Evolutionary conservation across 192 early-diverging fungal species (phyloP), one percentile per base, ranked within the genome.

Genomic region (Backusella mclennaniae): DNA sequence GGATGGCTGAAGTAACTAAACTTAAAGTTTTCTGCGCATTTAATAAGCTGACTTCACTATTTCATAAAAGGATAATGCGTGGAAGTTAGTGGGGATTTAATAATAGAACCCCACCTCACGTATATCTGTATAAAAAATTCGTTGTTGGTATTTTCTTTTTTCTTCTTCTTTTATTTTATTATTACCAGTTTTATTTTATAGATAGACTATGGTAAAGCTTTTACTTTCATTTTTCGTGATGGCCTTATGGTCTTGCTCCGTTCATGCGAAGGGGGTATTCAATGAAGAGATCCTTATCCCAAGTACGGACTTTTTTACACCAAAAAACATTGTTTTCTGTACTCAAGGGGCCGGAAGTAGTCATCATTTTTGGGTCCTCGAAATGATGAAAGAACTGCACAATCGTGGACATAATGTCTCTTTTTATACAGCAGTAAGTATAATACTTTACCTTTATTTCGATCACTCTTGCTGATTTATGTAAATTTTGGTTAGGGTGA

Each of bases 341-440:
- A 46, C 12, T 14, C 29, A 41, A 38, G 68, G 68, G 3, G 53
- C 71, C 35, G 79, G 79, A 21, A 72, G 75, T 39, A 72, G 75
- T 6, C 79, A 80, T 44, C 59, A 35, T 11, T 74, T 70, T 23
- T 80, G 79, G 79, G 75, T 80, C 0, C 66, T 80, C 4, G 66
- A 67, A 26, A 80, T 80, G 35, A 26, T 73, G 33, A 66, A 80
- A 26, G 71, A 77, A 8, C 63, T 80, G 6, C 68, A 49, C 1
- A 19, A n/a, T 12, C 35, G 71, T 38, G 79, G 79, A 6, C 79
- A 80, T 67, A 75, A 73, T 26, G 35, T 73, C 3, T 73, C 71
- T n/a, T 76, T 76, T 44, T 6, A 66, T 6, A 41, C 74, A 15
- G 53, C n/a, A 19, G 76, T 77, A 73, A 66, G 33, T 56, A 29